Base-by-base conservation (phyloP, 1,139 yeast genomes). In the Debaryomyces fabryi region DNA sequence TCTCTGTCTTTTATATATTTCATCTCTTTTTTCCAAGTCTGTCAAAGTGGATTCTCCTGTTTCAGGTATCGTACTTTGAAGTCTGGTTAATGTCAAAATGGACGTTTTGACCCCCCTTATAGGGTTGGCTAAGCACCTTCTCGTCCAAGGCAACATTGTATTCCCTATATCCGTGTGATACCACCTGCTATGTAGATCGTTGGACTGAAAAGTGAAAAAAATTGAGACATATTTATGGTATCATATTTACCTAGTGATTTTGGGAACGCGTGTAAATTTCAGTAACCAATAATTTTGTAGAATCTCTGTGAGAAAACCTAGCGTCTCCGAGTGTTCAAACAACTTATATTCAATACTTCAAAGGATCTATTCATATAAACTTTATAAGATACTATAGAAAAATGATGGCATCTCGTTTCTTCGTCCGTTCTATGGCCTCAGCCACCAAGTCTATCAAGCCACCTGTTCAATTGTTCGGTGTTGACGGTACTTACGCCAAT, bases 401-500 rank as follows among this genome's bases (percentile, higher is more conserved):
- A 41, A 65, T 58, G 64, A 81, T 82, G 84, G 80, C 82, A 59
- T 75, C 85, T 62, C 86, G 88, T 78, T 78, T 80, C 62, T 84
- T 85, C 71, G 68, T 77, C 69, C 87, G 93, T 76, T 74, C 86
- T 52, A 71, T 89, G 77, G 88, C 90, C 58, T 74, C 88, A 51
- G 80, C 88, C 58, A 68, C 82, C 60, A 77, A 79, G 64, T 62
- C 78, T 51, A 79, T 81, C 63, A 85, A 85, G 71, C 95, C 96
- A 52, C 98, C 98, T 51, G 87, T 92, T 57, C 97, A 91, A 80
- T 82, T 93, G 70, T 92, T 83, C 65, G 99, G 99, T 57, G 76
- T 93, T 58, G 97, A 92, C 60, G 99, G 98, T 67, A 91, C 98
- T 55, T 93, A 93, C 70, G 99, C 99, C 62, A 82, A 90, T 53